Conservation (phyloP, 192 early-diverging fungal genomes). For the Backusella macrospora region DNA sequence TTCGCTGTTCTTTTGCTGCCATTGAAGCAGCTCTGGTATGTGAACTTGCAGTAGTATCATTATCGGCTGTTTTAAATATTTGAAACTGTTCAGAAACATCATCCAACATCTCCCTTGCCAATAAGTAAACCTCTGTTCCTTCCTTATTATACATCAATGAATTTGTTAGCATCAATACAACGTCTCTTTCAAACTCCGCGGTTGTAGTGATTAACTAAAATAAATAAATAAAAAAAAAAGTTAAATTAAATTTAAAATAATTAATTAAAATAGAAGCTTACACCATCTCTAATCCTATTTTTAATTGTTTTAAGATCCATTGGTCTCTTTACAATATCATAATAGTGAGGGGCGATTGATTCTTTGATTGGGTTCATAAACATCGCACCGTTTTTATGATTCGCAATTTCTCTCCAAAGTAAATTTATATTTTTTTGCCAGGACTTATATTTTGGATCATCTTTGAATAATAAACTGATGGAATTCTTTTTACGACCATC, state of each 20-base stretch:
- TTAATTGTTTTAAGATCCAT: slow-evolving; percentile 89
- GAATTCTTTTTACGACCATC: slow-evolving; percentile 40
- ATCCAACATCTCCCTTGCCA: slow-evolving; percentile 80
- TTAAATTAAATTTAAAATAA: background rate
- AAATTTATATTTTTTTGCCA: slow-evolving; percentile 81
- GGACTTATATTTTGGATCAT: slow-evolving; percentile 58
- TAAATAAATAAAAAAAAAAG: slow-evolving; percentile 5
- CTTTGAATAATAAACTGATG: slow-evolving; percentile 13
- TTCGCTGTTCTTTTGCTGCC: slow-evolving; percentile 18
- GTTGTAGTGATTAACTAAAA: slow-evolving; percentile 76
- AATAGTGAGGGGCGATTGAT: slow-evolving; percentile 78
- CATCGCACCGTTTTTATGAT: slow-evolving; percentile 85
- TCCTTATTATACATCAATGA: slow-evolving; percentile 89
- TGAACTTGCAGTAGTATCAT: slow-evolving; percentile 31
- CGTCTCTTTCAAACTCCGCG: slow-evolving; percentile 87
- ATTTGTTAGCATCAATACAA: slow-evolving; percentile 88
- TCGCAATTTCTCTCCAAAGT: slow-evolving; percentile 82
- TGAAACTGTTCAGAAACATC: slow-evolving; percentile 74
- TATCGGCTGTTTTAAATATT: slow-evolving; percentile 51
- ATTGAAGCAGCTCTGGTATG: slow-evolving; percentile 25
- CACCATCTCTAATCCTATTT: slow-evolving; percentile 81
- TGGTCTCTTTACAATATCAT: slow-evolving; percentile 77
- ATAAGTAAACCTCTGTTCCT: slow-evolving; percentile 81
- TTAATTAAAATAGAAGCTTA: slow-evolving; percentile 38
- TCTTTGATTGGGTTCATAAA: slow-evolving; percentile 83